Base-by-base conservation (phyloP, 805 yeast genomes). In the Pichia heedii region DNA sequence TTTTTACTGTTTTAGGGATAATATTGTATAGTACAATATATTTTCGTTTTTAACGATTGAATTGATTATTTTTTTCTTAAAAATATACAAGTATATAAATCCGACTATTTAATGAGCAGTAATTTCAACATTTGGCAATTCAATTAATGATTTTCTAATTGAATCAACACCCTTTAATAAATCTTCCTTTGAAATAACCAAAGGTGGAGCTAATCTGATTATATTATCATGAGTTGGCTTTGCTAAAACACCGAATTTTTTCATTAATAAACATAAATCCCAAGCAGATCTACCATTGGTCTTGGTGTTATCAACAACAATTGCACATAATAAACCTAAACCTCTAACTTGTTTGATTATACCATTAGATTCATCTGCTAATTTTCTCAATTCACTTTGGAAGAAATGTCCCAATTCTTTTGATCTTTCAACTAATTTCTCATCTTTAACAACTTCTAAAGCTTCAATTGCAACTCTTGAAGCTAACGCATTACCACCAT, bases 401-500 rank as follows among this genome's bases (percentile, higher is more conserved):
- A 90, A 76, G 52, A 75, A 71, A 21, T 71, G 74, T 51, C 97
- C 97, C 52, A 86, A 72, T 27, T 66, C 70, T 22, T 64, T 65
- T 5, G 97, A 80, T 65, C 94, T 78, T 58, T 84, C 85, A 34
- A 81, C 88, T 57, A 90, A 74, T 22, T 80, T 73, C 67, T 90
- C 97, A 54, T 90, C 95, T 62, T 74, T 76, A 44, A 90, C 86
- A 42, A 90, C 97, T 55, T 87, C 76, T 52, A 90, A 72, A 11
- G 97, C 96, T 46, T 96, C 96, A 61, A 86, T 79, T 48, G 97
- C 93, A 19, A 87, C 96, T 44, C 86, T 76, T 52, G 95, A 86
- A 20, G 95, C 90, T 61, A 90, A 74, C 52, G 97, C 96, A 69
- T 88, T 90, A 64, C 97, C 97, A 66, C 97, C 97, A 62, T 85